Conservation (phyloP, 2,329 filamentous ascomycete species). For the Acrocalymma vagum region DNA sequence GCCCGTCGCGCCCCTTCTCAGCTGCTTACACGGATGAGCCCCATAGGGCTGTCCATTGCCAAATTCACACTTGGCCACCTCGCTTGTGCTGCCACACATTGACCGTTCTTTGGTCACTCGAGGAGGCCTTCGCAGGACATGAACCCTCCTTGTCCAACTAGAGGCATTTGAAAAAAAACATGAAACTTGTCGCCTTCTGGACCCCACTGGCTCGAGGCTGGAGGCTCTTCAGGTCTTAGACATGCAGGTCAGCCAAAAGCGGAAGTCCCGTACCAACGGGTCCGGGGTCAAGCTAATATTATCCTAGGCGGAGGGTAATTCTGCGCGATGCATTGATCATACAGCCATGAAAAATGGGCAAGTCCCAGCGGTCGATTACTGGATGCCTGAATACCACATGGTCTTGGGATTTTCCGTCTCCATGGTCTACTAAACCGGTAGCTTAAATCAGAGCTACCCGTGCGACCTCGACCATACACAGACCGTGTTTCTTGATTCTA, state of each 20-base stretch:
- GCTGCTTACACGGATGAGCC: conserved; percentile 7
- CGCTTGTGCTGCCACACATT: conserved; percentile 1
- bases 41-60: conserved; percentile 11
- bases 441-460: too few species aligned
- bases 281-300: conserved; percentile 11
- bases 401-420: conserved; percentile 1
- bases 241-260: not conserved
- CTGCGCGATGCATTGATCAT: conserved; percentile 5
- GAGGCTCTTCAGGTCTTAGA: conserved; percentile 5
- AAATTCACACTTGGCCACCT: conserved; percentile 1
- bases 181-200: conserved; percentile 1
- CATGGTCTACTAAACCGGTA: conserved; percentile 1
- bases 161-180: too few species aligned
- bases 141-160: too few species aligned
- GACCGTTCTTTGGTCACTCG: not conserved
- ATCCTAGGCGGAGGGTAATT: conserved; percentile 9
- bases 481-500: conserved; percentile 5
- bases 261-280: not conserved
- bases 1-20: conserved; percentile 6
- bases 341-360: not conserved
- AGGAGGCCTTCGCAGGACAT: not conserved
- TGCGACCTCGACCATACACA: too few species aligned
- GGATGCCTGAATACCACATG: conserved; percentile 13
- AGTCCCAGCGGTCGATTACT: not conserved
- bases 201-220: not conserved